Evolutionary conservation across 2,329 filamentous ascomycete species (phyloP).

Genomic region (Capronia coronata): DNA sequence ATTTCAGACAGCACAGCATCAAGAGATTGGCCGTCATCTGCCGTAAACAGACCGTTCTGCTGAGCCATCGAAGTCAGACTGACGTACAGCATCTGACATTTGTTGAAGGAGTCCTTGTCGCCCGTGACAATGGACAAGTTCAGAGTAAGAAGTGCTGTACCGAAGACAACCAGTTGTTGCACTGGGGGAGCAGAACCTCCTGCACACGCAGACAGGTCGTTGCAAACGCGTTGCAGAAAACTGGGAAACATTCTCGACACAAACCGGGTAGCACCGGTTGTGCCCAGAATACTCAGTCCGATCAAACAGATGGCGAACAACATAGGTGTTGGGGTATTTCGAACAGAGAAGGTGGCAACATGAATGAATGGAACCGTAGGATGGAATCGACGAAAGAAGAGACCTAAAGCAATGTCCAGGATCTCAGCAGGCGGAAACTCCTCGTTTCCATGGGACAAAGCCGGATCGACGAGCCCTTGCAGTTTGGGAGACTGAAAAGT

Average conservation of each 20-base stretch:
- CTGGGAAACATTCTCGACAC: constrained; percentile 43
- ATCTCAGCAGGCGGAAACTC: constrained; percentile 47
- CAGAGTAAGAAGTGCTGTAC: constrained; percentile 44
- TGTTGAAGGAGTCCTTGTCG: constrained; percentile 41
- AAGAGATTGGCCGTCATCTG: constrained; percentile 41
- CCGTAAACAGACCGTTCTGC: constrained; percentile 46
- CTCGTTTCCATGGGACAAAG: constrained; percentile 29
- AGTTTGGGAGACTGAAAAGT: constrained; percentile 21
- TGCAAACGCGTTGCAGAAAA: constrained; percentile 37
- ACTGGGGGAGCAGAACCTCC: constrained; percentile 37
- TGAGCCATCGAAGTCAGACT: constrained; percentile 46
- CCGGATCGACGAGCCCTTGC: constrained; percentile 26
- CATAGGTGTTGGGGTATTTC: constrained; percentile 42
- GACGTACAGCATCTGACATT: constrained; percentile 47
- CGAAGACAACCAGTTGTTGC: constrained; percentile 43
- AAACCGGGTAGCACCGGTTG: constrained; percentile 47
- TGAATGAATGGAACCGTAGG: constrained; percentile 50
- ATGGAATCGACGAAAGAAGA: constrained; percentile 50
- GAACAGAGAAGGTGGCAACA: constrained; percentile 48
- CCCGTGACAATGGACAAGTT: constrained; percentile 47
- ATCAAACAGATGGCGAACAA: constrained; percentile 50
- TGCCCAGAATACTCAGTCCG: constrained; percentile 47
- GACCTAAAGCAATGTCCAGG: constrained; percentile 49
- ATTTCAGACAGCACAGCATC: constrained; percentile 41
- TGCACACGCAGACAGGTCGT: constrained; percentile 40